Conservation (phyloP, 2,329 filamentous ascomycete species). For the Colletotrichum cereale region DNA sequence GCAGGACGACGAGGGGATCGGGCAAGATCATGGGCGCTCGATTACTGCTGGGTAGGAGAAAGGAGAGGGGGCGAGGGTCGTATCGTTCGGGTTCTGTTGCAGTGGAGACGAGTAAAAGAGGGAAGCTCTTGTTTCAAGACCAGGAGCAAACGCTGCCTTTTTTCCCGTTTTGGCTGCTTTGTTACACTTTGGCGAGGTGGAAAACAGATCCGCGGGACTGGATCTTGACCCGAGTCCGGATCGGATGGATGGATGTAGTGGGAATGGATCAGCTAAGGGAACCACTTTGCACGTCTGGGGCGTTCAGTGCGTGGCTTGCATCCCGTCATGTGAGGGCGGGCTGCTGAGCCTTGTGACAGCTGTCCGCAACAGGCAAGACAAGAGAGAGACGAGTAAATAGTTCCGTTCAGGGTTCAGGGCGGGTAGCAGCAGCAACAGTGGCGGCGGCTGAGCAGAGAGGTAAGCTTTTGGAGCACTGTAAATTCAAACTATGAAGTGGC, state of each 20-base stretch:
- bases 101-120: neutral
- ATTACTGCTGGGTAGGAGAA: neutral
- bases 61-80: neutral
- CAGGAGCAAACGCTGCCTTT: neutral
- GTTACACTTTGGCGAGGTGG: slow-evolving; percentile 9
- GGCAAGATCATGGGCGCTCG: slow-evolving; percentile 36
- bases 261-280: slow-evolving; percentile 17
- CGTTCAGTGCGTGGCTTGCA: slow-evolving; percentile 31
- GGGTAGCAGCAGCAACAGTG: neutral
- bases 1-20: slow-evolving; percentile 16
- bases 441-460: neutral
- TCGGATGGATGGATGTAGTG: neutral
- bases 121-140: slow-evolving; percentile 20
- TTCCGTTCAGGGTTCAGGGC: neutral
- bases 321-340: slow-evolving; percentile 36
- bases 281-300: slow-evolving; percentile 24
- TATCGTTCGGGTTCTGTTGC: neutral
- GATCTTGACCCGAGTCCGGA: slow-evolving; percentile 21
- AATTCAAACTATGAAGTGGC: slow-evolving; percentile 8
- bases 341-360: slow-evolving; percentile 26
- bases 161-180: neutral
- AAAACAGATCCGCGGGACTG: slow-evolving; percentile 7
- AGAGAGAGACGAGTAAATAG: neutral
- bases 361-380: slow-evolving; percentile 22
- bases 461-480: slow-evolving; percentile 8